Percentiles rank a stretch among this genome's conserved stretches.
These are phyloP conservation scores for Taphrina wiesneri DNA, from an alignment of 1,139 yeast genomes.

Conservation along the genomic window DNA sequence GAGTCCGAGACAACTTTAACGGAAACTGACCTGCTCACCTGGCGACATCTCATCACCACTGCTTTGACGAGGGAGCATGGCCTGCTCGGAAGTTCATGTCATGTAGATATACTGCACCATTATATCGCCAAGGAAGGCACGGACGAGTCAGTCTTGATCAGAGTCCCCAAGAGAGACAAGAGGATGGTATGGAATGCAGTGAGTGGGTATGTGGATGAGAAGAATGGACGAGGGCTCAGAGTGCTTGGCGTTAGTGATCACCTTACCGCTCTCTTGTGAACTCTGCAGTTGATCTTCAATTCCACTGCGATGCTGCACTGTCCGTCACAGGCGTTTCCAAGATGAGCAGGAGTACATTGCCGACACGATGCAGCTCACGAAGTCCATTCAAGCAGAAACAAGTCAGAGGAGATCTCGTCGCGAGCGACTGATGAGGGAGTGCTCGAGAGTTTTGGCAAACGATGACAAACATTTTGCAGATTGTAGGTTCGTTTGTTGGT, in stretches of 20 bases:
- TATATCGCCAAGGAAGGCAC: not conserved
- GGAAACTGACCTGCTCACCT: conserved; percentile 6
- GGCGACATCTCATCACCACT: conserved; percentile 8
- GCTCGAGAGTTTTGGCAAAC: no score
- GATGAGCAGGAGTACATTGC: no score
- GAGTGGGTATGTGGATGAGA: conserved; percentile 1
- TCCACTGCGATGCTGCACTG: no score
- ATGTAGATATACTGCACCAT: conserved; percentile 16
- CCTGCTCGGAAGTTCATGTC: conserved; percentile 9
- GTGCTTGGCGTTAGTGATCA: conserved; percentile 12
- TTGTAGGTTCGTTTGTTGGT: no score
- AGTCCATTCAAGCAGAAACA: no score
- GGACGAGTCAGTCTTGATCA: conserved; percentile 1
- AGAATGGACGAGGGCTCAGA: conserved; percentile 2
- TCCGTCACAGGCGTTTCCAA: no score
- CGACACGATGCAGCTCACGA: no score
- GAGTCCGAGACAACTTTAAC: not conserved
- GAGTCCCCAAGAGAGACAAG: conserved; percentile 2
- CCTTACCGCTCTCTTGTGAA: conserved; percentile 12
- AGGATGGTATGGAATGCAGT: conserved; percentile 14
- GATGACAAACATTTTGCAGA: no score
- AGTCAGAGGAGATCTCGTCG: no score
- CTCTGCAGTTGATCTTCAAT: no score
- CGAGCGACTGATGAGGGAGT: no score
- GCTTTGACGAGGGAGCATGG: conserved; percentile 16